phyloP scores from a whole-genome alignment of 2,329 filamentous ascomycete genomes.

The Diaporthe sp. region DNA sequence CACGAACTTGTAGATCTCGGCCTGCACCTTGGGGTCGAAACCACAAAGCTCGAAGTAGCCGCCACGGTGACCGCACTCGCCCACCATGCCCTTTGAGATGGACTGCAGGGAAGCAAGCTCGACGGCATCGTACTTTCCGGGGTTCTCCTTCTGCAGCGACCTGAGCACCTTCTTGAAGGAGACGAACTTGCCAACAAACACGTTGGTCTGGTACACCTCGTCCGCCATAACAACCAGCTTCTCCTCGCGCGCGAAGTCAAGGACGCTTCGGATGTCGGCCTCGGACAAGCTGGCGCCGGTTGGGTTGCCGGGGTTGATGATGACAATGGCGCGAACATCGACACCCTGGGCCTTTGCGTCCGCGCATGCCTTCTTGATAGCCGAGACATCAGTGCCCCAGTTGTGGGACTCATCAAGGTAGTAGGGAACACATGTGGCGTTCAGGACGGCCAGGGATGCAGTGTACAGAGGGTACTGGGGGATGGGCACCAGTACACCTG shows the following conservation, averaged over 20 bases:
- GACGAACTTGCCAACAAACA: conserved; percentile 93
- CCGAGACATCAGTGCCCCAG: conserved; percentile 90
- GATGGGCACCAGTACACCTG: conserved; percentile 92
- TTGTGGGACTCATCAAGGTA: conserved; percentile 87
- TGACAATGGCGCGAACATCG: conserved; percentile 91
- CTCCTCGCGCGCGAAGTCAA: conserved; percentile 88
- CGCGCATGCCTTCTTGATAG: conserved; percentile 79
- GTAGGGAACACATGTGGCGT: conserved; percentile 92
- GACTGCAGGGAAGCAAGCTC: conserved; percentile 95
- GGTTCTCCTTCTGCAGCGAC: conserved; percentile 79
- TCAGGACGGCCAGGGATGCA: conserved; percentile 86
- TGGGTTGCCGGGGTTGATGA: conserved; percentile 99
- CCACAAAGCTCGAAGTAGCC: conserved; percentile 97
- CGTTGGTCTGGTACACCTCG: conserved; percentile 99
- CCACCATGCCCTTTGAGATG: conserved; percentile 98
- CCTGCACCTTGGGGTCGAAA: conserved; percentile 87
- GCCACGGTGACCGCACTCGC: conserved; percentile 97
- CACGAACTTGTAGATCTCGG: conserved; percentile 98
- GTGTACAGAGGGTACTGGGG: conserved; percentile 99
- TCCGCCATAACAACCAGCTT: conserved; percentile 92
- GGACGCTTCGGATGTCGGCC: conserved; percentile 84
- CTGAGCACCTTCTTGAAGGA: conserved; percentile 94
- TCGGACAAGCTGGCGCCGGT: conserved; percentile 88
- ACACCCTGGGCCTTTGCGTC: conserved; percentile 82
- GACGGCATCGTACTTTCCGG: conserved; percentile 83